Evolutionary conservation across 129 eudicot species (phyloP).

Genomic region (Deinandra increscens): DNA sequence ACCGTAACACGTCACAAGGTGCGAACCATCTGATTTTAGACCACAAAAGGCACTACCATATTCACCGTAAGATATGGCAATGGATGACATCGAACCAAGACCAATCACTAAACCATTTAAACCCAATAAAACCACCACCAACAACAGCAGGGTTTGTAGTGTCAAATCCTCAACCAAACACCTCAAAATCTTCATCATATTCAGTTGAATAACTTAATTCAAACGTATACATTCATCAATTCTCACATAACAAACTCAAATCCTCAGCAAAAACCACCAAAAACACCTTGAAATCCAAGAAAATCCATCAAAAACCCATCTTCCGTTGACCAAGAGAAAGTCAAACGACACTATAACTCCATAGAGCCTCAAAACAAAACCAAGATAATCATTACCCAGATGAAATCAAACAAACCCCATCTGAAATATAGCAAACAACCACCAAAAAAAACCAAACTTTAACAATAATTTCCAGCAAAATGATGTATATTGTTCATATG

Average conservation of each 20-base stretch:
- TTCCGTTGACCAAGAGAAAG: conserved; percentile 20
- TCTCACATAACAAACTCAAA: conserved; percentile 2
- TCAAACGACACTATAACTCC: conserved; percentile 19
- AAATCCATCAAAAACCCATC: conserved; percentile 2
- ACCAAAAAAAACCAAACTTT: not conserved
- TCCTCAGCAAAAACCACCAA: not conserved
- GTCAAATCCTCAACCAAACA: conserved; percentile 29
- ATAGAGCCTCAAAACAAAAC: conserved; percentile 9
- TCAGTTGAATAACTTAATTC: conserved; percentile 16
- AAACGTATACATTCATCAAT: conserved; percentile 13
- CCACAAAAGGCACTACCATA: conserved; percentile 91
- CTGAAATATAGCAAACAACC: conserved; percentile 23
- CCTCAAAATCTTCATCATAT: conserved; percentile 39
- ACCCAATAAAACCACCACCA: conserved; percentile 39
- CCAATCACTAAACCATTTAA: conserved; percentile 43
- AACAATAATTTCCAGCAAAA: not conserved
- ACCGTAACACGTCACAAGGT: conserved; percentile 74
- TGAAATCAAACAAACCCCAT: conserved; percentile 33
- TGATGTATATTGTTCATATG: conserved; percentile 19
- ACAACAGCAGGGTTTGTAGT: conserved; percentile 31
- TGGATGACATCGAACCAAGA: conserved; percentile 89
- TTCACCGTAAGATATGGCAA: conserved; percentile 90
- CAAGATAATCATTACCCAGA: conserved; percentile 36
- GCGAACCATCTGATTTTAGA: conserved; percentile 86
- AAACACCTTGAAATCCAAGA: conserved; percentile 13